Evolutionary conservation across 768 basidiomycete species (phyloP).

Genomic region (Lactarius tabidus): DNA sequence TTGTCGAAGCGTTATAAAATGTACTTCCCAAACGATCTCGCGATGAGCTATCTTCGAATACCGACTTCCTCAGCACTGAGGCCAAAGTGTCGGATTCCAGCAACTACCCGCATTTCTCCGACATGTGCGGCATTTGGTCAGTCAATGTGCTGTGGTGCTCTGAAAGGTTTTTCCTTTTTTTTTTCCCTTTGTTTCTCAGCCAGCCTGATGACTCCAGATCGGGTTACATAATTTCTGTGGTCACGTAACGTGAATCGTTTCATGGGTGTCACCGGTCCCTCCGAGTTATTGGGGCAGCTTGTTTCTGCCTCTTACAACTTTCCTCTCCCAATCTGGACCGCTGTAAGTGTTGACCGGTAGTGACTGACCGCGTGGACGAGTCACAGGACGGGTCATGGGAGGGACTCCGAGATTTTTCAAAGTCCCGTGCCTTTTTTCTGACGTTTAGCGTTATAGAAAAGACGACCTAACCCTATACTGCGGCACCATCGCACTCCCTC

Average conservation of each 20-base stretch:
- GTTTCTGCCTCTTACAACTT: neutral
- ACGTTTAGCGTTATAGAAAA: neutral
- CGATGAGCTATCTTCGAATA: neutral
- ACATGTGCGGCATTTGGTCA: slow-evolving; percentile 9
- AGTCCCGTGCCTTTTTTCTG: neutral
- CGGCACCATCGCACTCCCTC: neutral
- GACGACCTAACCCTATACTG: neutral
- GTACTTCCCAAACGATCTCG: neutral
- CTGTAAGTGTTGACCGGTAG: neutral
- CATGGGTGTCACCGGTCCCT: neutral
- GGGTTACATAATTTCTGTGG: slow-evolving; percentile 8
- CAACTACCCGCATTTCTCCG: neutral
- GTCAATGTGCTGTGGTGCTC: neutral
- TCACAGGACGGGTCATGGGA: neutral
- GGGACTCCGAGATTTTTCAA: neutral
- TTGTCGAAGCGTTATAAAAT: neutral
- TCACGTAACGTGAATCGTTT: neutral
- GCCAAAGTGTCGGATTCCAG: neutral
- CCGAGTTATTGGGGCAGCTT: neutral
- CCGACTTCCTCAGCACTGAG: neutral
- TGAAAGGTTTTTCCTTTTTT: neutral
- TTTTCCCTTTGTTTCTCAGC: neutral
- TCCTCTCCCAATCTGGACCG: too few relatives aligned
- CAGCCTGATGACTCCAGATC: slow-evolving; percentile 6
- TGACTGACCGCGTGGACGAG: neutral